phyloP scores from a whole-genome alignment of 192 early-diverging fungal species.

The Funneliformis geosporum region DNA sequence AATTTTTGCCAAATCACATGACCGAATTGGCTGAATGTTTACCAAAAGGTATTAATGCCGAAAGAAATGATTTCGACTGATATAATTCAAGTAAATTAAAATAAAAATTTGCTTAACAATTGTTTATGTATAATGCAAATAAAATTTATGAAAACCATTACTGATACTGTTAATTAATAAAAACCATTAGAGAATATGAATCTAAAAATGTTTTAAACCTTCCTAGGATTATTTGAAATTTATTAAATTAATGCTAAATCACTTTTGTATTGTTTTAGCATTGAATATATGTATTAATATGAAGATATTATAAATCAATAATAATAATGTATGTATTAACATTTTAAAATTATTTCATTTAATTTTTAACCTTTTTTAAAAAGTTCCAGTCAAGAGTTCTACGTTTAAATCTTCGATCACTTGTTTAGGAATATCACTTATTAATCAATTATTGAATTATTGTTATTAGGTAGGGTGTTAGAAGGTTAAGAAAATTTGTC shows the following conservation, averaged over 20 bases:
- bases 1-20: too few species aligned
- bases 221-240: too few species aligned
- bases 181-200: slow-evolving; percentile 46
- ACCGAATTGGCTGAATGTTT: too few species aligned
- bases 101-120: too few species aligned
- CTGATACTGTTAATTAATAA: slow-evolving; percentile 48
- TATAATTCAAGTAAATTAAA: too few species aligned
- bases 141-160: too few species aligned
- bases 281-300: slow-evolving; percentile 61
- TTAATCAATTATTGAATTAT: slow-evolving; percentile 60
- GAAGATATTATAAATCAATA: slow-evolving; percentile 59
- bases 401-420: slow-evolving; percentile 57
- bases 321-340: slow-evolving; percentile 53
- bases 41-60: too few species aligned
- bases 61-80: too few species aligned
- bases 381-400: slow-evolving; percentile 58
- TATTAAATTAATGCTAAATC: background rate
- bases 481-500: too few species aligned
- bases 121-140: too few species aligned
- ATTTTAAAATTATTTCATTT: background rate
- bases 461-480: slow-evolving; percentile 57
- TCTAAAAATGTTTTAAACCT: background rate
- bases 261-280: slow-evolving; percentile 31
- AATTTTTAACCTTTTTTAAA: background rate
- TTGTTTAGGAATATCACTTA: slow-evolving; percentile 50